These are phyloP conservation scores for Trematosphaeria pertusa DNA, from an alignment of 2,329 filamentous ascomycete species.

Conservation along the genomic window DNA sequence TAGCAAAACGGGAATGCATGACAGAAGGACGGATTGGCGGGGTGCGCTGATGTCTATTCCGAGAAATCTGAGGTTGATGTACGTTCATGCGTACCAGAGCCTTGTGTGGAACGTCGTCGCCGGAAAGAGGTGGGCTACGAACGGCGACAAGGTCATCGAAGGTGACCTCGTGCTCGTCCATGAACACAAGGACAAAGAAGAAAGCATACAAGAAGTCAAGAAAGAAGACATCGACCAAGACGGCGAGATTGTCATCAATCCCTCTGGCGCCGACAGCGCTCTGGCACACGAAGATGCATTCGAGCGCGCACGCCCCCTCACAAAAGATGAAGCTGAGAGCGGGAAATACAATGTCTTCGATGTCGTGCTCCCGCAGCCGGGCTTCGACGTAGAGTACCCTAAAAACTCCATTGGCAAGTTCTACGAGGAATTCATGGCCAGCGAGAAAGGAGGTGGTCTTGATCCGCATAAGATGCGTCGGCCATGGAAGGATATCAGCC, in stretches of 20 bases:
- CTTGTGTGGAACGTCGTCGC: constrained; percentile 90
- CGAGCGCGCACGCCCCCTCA: constrained; percentile 75
- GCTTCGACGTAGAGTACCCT: constrained; percentile 88
- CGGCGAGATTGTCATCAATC: constrained; percentile 71
- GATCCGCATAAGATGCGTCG: constrained; percentile 89
- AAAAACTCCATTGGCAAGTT: constrained; percentile 81
- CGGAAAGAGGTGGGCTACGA: constrained; percentile 78
- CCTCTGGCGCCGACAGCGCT: constrained; percentile 64
- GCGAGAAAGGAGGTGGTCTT: constrained; percentile 75
- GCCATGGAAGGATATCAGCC: constrained; percentile 82
- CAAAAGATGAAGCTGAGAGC: constrained; percentile 76
- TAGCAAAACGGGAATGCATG: constrained; percentile 53
- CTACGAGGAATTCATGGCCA: constrained; percentile 87
- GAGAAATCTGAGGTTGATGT: constrained; percentile 86
- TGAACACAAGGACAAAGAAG: constrained; percentile 60
- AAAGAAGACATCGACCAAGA: constrained; percentile 60
- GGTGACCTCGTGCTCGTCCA: constrained; percentile 82
- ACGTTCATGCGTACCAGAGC: constrained; percentile 95
- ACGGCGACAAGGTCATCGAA: constrained; percentile 75
- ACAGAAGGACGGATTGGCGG: constrained; percentile 71
- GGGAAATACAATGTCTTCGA: constrained; percentile 85
- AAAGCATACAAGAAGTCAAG: constrained; percentile 39
- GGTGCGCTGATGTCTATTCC: constrained; percentile 83
- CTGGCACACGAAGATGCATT: constrained; percentile 63
- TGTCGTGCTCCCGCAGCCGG: constrained; percentile 88